Conservation (phyloP, 2,329 filamentous ascomycete species). For the Aspergillus persii region DNA sequence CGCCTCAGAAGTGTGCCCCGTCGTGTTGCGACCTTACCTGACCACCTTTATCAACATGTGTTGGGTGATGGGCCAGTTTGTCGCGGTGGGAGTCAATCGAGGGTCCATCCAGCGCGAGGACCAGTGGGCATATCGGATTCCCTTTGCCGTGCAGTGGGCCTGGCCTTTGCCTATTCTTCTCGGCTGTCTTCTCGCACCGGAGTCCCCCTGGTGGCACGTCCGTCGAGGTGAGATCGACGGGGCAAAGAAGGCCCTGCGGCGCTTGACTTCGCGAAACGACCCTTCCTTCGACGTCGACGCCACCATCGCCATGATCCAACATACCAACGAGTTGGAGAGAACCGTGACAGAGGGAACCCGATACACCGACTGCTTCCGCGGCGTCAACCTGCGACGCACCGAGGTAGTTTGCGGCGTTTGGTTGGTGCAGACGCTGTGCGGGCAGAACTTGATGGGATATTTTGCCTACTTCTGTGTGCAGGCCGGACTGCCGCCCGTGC, state of each 20-base stretch:
- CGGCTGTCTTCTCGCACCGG: slow-evolving; percentile 43
- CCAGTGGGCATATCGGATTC: slow-evolving; percentile 50
- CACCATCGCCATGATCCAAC: slow-evolving; percentile 83
- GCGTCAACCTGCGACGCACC: slow-evolving; percentile 72
- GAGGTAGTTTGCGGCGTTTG: slow-evolving; percentile 64
- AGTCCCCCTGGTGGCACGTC: slow-evolving; percentile 51
- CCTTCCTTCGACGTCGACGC: slow-evolving; percentile 74
- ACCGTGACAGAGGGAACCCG: slow-evolving; percentile 66
- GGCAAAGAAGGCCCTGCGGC: slow-evolving; percentile 38
- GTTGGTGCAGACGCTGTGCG: slow-evolving; percentile 59
- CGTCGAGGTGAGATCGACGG: slow-evolving; percentile 41
- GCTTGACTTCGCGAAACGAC: slow-evolving; percentile 49
- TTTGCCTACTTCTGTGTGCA: slow-evolving; percentile 57
- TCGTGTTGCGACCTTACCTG: slow-evolving; percentile 37
- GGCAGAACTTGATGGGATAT: slow-evolving; percentile 60
- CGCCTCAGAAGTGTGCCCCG: slow-evolving; percentile 42
- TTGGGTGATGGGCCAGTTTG: slow-evolving; percentile 46
- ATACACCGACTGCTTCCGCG: slow-evolving; percentile 79
- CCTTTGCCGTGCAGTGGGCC: slow-evolving; percentile 50
- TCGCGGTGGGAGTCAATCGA: slow-evolving; percentile 47
- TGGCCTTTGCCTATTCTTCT: slow-evolving; percentile 48
- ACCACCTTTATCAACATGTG: slow-evolving; percentile 43
- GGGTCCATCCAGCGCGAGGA: slow-evolving; percentile 40
- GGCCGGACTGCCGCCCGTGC: slow-evolving; percentile 38
- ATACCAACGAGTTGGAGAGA: slow-evolving; percentile 76